Percentiles rank a stretch among this genome's conserved stretches.
Conservation (phyloP, 1,284 basidiomycete species). For the Sphaerobolus stellatus region DNA sequence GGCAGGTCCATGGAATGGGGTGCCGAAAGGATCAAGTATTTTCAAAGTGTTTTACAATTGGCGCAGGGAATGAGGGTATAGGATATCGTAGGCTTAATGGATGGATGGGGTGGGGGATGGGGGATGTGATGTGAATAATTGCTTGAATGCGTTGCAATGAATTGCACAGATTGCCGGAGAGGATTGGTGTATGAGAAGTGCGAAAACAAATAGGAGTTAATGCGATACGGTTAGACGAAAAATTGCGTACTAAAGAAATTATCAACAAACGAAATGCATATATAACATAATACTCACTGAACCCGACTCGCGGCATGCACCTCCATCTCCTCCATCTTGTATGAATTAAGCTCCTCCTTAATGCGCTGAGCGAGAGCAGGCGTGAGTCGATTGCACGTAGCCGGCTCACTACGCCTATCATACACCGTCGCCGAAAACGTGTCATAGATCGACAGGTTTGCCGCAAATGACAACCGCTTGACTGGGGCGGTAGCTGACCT, state of each 20-base stretch:
- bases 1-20: background rate
- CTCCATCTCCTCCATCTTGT: slow-evolving; percentile 99
- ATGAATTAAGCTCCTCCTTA: slow-evolving; percentile 95
- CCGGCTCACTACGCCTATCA: slow-evolving; percentile 92
- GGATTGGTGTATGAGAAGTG: background rate
- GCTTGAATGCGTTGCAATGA: too few species aligned
- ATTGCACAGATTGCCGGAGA: too few species aligned
- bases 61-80: slow-evolving; percentile 8
- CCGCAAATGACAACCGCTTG: slow-evolving; percentile 85
- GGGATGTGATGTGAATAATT: slow-evolving; percentile 5
- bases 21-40: too few species aligned
- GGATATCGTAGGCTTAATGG: background rate
- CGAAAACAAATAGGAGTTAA: background rate
- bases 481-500: slow-evolving; percentile 63
- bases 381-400: slow-evolving; percentile 95
- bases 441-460: slow-evolving; percentile 90
- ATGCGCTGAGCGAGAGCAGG: slow-evolving; percentile 93
- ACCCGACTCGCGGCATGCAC: slow-evolving; percentile 87
- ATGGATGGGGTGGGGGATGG: background rate
- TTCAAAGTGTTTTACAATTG: slow-evolving; percentile 1
- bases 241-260: slow-evolving; percentile 49
- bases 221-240: slow-evolving; percentile 43
- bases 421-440: slow-evolving; percentile 92
- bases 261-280: background rate
- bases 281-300: slow-evolving; percentile 57